Conservation (phyloP, 2,329 filamentous ascomycete species). For the Ophiosphaerella narmari region DNA sequence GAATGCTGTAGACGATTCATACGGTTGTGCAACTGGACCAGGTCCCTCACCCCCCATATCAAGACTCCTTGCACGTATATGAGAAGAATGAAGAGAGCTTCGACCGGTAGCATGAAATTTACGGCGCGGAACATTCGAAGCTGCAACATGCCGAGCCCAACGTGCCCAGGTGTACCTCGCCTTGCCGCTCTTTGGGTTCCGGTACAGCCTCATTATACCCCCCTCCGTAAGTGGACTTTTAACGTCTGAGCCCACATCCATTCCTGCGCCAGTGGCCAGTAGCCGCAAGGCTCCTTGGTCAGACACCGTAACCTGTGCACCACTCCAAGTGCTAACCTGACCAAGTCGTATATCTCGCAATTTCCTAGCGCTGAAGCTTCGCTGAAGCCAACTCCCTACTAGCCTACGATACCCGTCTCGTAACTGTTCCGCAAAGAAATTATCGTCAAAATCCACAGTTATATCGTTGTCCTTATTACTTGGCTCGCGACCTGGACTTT, state of each 20-base stretch:
- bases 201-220: constrained; percentile 44
- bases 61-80: constrained; percentile 4
- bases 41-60: not conserved
- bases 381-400: constrained; percentile 25
- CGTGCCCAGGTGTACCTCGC: constrained; percentile 51
- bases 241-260: constrained; percentile 4
- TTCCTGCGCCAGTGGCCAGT: constrained; percentile 16
- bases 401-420: constrained; percentile 20
- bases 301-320: not conserved
- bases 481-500: not conserved
- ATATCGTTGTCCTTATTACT: not conserved
- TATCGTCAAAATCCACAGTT: constrained; percentile 35
- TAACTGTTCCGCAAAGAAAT: constrained; percentile 24
- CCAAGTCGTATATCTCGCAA: constrained; percentile 25
- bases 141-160: constrained; percentile 46
- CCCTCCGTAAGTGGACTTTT: constrained; percentile 45
- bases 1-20: not conserved
- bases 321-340: constrained; percentile 24
- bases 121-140: constrained; percentile 8
- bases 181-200: constrained; percentile 38
- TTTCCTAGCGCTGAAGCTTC: constrained; percentile 25
- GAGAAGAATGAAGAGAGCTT: not conserved
- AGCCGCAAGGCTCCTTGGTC: constrained; percentile 6
- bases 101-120: not conserved
- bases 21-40: too few species aligned